Evolutionary conservation across 1,284 basidiomycete genomes (phyloP).

Genomic region (Leccinum holopus): DNA sequence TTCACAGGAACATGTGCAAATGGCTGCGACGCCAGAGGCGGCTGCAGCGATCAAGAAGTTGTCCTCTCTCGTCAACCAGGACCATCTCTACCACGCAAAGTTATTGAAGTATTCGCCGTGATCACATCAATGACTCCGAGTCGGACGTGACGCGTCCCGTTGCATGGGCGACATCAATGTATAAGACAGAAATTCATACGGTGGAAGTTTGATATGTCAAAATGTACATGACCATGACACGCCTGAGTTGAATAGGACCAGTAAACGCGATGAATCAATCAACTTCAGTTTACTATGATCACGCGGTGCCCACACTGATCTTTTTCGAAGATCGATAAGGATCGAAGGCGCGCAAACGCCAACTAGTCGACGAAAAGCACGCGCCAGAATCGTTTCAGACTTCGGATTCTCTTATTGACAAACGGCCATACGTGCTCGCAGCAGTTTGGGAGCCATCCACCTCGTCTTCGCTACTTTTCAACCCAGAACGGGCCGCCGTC

Average conservation of each 20-base stretch:
- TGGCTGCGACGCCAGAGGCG: constrained; percentile 9
- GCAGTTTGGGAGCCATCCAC: neutral
- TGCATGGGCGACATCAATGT: neutral
- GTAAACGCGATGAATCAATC: neutral
- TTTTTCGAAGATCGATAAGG: too few species aligned
- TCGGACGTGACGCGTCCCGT: neutral
- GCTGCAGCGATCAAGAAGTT: constrained; percentile 4
- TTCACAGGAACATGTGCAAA: constrained; percentile 13
- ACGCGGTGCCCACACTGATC: too few species aligned
- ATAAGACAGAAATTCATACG: neutral
- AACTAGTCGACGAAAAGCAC: neutral
- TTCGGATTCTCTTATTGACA: neutral
- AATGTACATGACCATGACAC: neutral
- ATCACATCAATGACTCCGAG: neutral
- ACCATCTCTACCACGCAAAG: constrained; percentile 12
- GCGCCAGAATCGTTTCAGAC: neutral
- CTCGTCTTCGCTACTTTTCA: constrained; percentile 2
- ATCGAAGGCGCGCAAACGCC: too few species aligned
- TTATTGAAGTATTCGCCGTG: constrained; percentile 7
- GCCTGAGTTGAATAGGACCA: neutral
- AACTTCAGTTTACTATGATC: too few species aligned
- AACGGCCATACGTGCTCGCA: neutral
- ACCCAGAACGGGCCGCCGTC: neutral
- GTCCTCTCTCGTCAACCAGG: constrained; percentile 9
- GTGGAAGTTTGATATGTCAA: neutral